phyloP scores from a whole-genome alignment of 2,329 filamentous ascomycete genomes.

The Alternaria atra region DNA sequence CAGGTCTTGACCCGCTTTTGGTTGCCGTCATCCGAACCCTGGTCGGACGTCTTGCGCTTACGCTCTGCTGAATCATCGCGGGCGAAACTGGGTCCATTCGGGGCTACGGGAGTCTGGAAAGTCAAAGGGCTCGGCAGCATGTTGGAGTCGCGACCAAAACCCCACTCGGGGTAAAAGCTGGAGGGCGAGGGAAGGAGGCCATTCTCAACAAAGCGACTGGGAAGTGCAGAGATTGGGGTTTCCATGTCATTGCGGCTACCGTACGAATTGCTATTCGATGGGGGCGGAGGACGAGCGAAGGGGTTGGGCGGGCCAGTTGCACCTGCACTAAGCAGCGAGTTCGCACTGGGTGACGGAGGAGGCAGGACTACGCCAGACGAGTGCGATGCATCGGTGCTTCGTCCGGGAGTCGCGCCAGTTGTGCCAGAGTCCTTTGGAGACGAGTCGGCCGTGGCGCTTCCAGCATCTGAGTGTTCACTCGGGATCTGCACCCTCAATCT shows the following conservation, averaged over 20 bases:
- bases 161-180: conserved; percentile 93
- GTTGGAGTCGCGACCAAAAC: conserved; percentile 79
- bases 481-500: conserved; percentile 94
- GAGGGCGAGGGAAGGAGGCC: conserved; percentile 90
- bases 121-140: conserved; percentile 92
- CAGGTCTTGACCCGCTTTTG: conserved; percentile 51
- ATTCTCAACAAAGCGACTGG: conserved; percentile 87
- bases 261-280: conserved; percentile 63
- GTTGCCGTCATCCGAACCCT: conserved; percentile 47
- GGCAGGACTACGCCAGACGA: conserved; percentile 81
- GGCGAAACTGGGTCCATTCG: conserved; percentile 55
- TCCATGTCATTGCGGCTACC: conserved; percentile 59
- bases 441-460: conserved; percentile 77
- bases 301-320: conserved; percentile 94
- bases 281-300: conserved; percentile 86
- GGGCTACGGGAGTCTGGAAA: conserved; percentile 80
- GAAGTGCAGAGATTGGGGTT: conserved; percentile 92
- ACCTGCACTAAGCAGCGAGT: conserved; percentile 85
- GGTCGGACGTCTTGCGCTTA: conserved; percentile 53
- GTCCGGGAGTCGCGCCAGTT: conserved; percentile 66
- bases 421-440: conserved; percentile 69
- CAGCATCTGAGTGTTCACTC: conserved; percentile 84
- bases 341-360: conserved; percentile 89
- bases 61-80: conserved; percentile 53
- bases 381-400: conserved; percentile 64